Base-by-base conservation (phyloP, 441 rosid species). In the Euphorbia schlechtendalii region DNA sequence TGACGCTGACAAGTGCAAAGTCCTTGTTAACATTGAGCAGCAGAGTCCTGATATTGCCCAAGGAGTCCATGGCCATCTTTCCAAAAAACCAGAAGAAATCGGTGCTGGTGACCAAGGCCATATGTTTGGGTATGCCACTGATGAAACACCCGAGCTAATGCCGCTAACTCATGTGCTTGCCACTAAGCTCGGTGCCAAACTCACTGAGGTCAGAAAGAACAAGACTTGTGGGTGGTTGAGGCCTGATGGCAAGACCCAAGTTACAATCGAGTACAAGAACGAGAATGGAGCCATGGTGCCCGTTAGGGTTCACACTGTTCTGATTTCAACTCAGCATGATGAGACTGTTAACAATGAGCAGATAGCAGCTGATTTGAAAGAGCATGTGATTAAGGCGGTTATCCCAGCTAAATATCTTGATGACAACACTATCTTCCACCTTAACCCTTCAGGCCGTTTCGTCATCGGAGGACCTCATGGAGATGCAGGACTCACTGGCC, bases 101-200 rank as follows among this genome's bases (percentile, higher is more conserved):
- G 95, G 95, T 28, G 95, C 95, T 62, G 95, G 95, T 70, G 95
- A 87, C 66, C 94, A 87, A 58, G 94, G 90, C 3, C 93, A 87
- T 62, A 86, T 86, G 89, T 86, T 87, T 25, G 90, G 93, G 5
- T 87, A 87, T 67, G 95, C 90, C 13, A 81, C 95, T 0, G 91
- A 87, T 68, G 91, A 87, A 68, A 87, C 95, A 6, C 84, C 89
- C 11, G 91, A 88, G 78, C 71, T 85, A 4, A 85, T 88, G 95
- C 95, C 91, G 0, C 74, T 88, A 63, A 88, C 95, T 41, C 95
- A 85, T 77, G 89, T 85, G 28, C 78, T 88, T 38, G 87, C 95
- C 21, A 88, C 89, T 27, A 73, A 88, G 80, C 89, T 88, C 36
- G 95, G 95, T 64, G 91, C 91, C 56, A 88, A 81, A 84, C 88